A percentile compares a stretch with the other conserved stretches of the same genome.
phyloP scores from a whole-genome alignment of 73 alveolate species.

The Stentor coeruleus region DNA sequence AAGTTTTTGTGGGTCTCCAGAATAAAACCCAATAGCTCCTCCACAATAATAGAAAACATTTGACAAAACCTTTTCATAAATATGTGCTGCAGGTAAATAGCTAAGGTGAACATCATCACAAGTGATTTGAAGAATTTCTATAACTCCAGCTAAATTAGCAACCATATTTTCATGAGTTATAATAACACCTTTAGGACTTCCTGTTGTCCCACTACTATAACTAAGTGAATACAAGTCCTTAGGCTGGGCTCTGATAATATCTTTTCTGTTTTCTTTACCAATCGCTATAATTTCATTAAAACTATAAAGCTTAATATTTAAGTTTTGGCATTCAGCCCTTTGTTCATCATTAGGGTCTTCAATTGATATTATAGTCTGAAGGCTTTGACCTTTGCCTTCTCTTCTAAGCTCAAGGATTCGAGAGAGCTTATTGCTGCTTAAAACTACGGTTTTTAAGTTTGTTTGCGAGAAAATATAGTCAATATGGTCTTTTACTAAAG shows the following conservation, averaged over 20 bases:
- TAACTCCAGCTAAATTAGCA: constrained; percentile 46
- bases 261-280: constrained; percentile 42
- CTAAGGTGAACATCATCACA: constrained; percentile 76
- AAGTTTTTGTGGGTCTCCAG: constrained; percentile 68
- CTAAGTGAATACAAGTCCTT: constrained; percentile 73
- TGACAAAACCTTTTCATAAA: constrained; percentile 79
- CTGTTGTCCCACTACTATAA: constrained; percentile 98
- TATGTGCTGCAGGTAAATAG: constrained; percentile 93
- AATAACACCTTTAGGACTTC: constrained; percentile 97
- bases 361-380: constrained; percentile 40
- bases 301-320: constrained; percentile 39
- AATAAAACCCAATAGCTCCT: constrained; percentile 69
- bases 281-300: constrained; percentile 38
- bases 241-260: constrained; percentile 42
- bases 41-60: constrained; percentile 54
- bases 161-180: constrained; percentile 63
- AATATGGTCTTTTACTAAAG: constrained; percentile 77
- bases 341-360: constrained; percentile 47
- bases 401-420: constrained; percentile 43
- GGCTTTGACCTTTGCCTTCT: constrained; percentile 41
- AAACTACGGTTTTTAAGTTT: constrained; percentile 41
- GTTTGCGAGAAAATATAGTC: constrained; percentile 64
- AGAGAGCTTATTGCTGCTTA: constrained; percentile 41
- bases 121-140: constrained; percentile 44
- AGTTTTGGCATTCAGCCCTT: constrained; percentile 26